Conservation (phyloP, 768 basidiomycete genomes). For the Udeniomyces megalosporus region DNA sequence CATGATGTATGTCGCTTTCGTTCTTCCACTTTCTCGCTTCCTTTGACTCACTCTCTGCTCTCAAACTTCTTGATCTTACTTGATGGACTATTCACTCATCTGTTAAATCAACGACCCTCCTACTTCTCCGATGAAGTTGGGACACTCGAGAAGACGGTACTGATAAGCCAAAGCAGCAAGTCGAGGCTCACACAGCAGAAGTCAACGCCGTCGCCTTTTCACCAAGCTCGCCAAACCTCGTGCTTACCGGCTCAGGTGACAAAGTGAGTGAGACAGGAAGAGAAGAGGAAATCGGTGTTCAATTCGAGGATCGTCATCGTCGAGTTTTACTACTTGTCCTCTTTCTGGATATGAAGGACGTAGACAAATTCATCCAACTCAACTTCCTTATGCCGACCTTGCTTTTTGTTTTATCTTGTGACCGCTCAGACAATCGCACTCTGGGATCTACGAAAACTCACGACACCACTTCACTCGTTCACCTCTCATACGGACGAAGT, state of each 20-base stretch:
- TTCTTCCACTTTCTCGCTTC: neutral
- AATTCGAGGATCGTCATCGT: too few relatives aligned
- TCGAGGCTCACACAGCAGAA: slow-evolving; percentile 79
- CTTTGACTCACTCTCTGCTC: neutral
- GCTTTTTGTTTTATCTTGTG: neutral
- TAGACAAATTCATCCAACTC: too few relatives aligned
- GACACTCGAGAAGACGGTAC: slow-evolving; percentile 48
- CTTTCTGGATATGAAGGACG: too few relatives aligned
- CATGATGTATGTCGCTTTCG: slow-evolving; percentile 83
- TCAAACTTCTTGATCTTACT: neutral
- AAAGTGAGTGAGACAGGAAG: too few relatives aligned
- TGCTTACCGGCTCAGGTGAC: slow-evolving; percentile 85
- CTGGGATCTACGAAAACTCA: slow-evolving; percentile 60
- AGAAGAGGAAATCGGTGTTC: too few relatives aligned
- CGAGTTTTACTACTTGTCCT: too few relatives aligned
- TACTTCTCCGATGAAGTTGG: too few relatives aligned
- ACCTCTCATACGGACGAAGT: slow-evolving; percentile 90
- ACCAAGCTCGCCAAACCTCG: slow-evolving; percentile 56
- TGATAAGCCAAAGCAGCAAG: slow-evolving; percentile 46
- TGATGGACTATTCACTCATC: too few relatives aligned
- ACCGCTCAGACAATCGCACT: slow-evolving; percentile 56
- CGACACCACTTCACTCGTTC: slow-evolving; percentile 69
- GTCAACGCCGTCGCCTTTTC: slow-evolving; percentile 84
- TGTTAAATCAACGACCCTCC: neutral
- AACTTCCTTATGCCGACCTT: neutral